These are phyloP conservation scores for Aschersonia sp. DNA, from an alignment of 2,329 filamentous ascomycete species.

Conservation along the genomic window DNA sequence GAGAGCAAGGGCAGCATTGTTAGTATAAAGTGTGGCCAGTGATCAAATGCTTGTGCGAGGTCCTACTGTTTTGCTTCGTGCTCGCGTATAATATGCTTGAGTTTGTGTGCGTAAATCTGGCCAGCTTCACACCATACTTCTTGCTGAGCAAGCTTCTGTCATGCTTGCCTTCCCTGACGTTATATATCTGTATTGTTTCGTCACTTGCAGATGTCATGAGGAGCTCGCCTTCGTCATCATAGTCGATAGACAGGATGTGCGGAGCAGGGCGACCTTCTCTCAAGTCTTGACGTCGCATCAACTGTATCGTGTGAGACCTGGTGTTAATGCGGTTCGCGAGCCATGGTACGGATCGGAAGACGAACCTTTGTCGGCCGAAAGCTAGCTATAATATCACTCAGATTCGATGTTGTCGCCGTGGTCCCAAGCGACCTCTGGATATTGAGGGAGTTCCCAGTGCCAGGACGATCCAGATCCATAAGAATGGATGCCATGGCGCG, in stretches of 20 bases:
- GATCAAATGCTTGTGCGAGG: no score
- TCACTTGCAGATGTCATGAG: conserved; percentile 86
- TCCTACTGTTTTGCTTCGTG: conserved; percentile 76
- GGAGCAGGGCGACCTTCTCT: conserved; percentile 39
- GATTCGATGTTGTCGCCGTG: conserved; percentile 41
- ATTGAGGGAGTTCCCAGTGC: conserved; percentile 29
- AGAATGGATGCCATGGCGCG: conserved; percentile 33
- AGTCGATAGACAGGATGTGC: conserved; percentile 80
- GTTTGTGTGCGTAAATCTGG: conserved; percentile 83
- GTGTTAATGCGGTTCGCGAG: background rate
- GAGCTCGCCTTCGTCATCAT: conserved; percentile 87
- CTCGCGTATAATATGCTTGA: conserved; percentile 90
- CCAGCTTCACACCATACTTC: conserved; percentile 91
- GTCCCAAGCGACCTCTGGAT: conserved; percentile 32
- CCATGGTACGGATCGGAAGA: background rate
- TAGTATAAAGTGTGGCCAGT: background rate
- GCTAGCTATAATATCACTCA: conserved; percentile 62
- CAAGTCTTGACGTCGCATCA: conserved; percentile 43
- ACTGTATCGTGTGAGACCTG: conserved; percentile 13
- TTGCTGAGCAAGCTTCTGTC: conserved; percentile 85
- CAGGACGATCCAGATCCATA: conserved; percentile 40
- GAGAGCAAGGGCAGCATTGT: background rate
- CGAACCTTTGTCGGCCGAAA: conserved; percentile 70
- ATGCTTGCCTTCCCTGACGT: conserved; percentile 76
- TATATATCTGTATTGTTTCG: conserved; percentile 91